These are phyloP conservation scores for Trypanosoma avium DNA, from an alignment of 208 protist species.

Conservation along the genomic window DNA sequence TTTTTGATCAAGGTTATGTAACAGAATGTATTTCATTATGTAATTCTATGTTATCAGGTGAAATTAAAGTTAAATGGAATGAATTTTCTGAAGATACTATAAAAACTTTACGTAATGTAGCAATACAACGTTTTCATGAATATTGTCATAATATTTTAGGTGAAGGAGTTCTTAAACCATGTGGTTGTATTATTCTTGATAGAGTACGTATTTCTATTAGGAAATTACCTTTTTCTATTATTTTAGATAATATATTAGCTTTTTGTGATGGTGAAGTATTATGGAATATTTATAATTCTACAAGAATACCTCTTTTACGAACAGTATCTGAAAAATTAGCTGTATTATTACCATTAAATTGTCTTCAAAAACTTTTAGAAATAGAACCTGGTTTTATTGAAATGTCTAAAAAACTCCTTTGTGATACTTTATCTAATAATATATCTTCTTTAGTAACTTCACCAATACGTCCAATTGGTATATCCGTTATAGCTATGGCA, in stretches of 20 bases:
- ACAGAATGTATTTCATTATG: constrained; percentile 23
- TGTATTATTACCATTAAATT: constrained; percentile 16
- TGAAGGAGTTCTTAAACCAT: constrained; percentile 17
- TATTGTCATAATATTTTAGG: constrained; percentile 7
- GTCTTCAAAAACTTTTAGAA: constrained; percentile 9
- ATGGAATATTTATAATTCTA: constrained; percentile 30
- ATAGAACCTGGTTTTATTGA: constrained; percentile 15
- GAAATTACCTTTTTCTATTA: constrained; percentile 36
- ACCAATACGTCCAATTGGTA: constrained; percentile 14
- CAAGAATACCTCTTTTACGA: constrained; percentile 39
- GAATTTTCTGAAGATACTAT: constrained; percentile 15
- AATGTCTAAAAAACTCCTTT: constrained; percentile 5
- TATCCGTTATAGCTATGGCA: constrained; percentile 31
- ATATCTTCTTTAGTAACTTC: not conserved
- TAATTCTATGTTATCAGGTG: constrained; percentile 25
- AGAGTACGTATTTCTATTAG: constrained; percentile 27
- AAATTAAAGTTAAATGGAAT: constrained; percentile 18
- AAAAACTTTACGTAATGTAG: constrained; percentile 4
- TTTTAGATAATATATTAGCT: constrained; percentile 32
- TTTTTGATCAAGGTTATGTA: constrained; percentile 19
- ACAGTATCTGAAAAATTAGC: constrained; percentile 26
- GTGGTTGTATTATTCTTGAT: constrained; percentile 27
- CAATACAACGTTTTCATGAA: constrained; percentile 16
- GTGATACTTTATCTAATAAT: not conserved
- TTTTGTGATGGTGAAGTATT: constrained; percentile 35